Percentiles rank a stretch among this genome's conserved stretches.
These are phyloP conservation scores for Thuidium tamariscinum DNA, from an alignment of 225 moss, liverwort and hornwort genomes.

Conservation along the genomic window DNA sequence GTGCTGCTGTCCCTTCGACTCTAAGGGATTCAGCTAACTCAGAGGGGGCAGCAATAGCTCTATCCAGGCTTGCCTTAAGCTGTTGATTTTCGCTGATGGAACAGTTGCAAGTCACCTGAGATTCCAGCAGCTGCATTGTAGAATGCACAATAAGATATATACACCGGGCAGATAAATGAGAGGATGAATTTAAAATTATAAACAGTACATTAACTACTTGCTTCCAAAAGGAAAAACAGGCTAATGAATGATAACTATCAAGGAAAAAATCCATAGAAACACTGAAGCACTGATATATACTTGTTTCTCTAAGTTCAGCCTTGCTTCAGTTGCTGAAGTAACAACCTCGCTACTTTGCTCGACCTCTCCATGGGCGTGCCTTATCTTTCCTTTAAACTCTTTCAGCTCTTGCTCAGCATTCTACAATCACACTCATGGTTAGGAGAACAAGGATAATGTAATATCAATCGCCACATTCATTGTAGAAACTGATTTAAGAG, in stretches of 20 bases:
- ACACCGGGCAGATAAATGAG: background rate
- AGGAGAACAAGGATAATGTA: background rate
- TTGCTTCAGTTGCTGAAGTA: constrained; percentile 15
- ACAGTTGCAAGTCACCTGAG: constrained; percentile 22
- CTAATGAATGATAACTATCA: background rate
- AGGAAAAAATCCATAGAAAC: background rate
- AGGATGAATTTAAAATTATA: too few relatives aligned
- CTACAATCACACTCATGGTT: background rate
- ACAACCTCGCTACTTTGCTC: constrained; percentile 21
- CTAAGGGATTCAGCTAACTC: constrained; percentile 30
- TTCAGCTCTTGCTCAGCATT: constrained; percentile 23
- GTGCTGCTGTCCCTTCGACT: constrained; percentile 37
- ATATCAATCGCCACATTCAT: background rate
- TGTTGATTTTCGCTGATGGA: constrained; percentile 34
- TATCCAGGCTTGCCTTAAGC: constrained; percentile 37
- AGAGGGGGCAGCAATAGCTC: constrained; percentile 35
- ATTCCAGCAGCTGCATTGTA: constrained; percentile 30
- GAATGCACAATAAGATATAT: background rate
- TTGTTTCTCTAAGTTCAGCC: constrained; percentile 30
- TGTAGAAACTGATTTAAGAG: background rate
- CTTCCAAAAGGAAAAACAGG: background rate
- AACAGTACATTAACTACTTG: background rate
- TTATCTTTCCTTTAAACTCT: background rate
- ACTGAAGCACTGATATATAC: background rate
- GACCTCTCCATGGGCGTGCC: constrained; percentile 7